phyloP scores from a whole-genome alignment of 2,329 filamentous ascomycete species.

The Verticillium albo-atrum region DNA sequence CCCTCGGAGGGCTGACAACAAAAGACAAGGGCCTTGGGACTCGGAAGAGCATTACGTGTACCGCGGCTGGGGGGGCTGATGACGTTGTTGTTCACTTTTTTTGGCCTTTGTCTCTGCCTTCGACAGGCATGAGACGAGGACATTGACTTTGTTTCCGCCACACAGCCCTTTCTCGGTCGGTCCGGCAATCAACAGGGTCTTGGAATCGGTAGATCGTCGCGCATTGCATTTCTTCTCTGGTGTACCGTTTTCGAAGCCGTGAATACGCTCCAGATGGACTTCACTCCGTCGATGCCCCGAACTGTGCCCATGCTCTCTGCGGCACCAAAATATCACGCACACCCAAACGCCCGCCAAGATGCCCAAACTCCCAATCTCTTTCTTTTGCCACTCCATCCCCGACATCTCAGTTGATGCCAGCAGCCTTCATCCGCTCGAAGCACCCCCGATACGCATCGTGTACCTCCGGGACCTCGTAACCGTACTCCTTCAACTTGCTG shows the following conservation, averaged over 20 bases:
- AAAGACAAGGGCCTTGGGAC: neutral
- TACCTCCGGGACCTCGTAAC: slow-evolving; percentile 54
- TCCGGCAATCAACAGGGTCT: neutral
- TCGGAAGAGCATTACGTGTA: neutral
- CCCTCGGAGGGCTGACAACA: too few relatives aligned
- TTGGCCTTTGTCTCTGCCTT: neutral
- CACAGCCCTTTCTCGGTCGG: neutral
- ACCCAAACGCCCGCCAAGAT: neutral
- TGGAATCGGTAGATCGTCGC: neutral
- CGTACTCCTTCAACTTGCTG: slow-evolving; percentile 55
- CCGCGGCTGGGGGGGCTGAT: neutral
- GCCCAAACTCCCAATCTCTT: neutral
- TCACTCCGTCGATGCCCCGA: too few relatives aligned
- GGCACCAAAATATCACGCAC: neutral
- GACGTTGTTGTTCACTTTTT: neutral
- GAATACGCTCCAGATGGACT: too few relatives aligned
- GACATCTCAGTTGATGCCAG: slow-evolving; percentile 41
- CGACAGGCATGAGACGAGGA: neutral
- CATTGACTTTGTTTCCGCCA: neutral
- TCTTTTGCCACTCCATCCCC: neutral
- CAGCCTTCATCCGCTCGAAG: slow-evolving; percentile 60
- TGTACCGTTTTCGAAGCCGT: too few relatives aligned
- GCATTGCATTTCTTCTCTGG: neutral
- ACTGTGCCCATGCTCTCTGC: too few relatives aligned
- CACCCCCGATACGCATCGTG: slow-evolving; percentile 57